These are phyloP conservation scores for Clausena lansium DNA, from an alignment of 345 rosid species.

Conservation along the genomic window DNA sequence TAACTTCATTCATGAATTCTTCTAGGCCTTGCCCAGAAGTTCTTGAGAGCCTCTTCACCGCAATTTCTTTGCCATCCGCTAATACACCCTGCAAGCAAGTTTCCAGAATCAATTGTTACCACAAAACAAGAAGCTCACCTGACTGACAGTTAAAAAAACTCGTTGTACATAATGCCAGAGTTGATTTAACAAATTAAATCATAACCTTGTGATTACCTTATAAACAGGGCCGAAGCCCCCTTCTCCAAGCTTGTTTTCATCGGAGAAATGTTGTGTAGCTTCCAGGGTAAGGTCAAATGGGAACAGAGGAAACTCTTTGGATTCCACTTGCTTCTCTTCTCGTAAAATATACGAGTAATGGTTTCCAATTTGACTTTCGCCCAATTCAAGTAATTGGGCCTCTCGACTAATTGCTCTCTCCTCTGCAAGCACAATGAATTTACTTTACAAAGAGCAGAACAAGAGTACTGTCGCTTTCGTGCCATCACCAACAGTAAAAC, in stretches of 20 bases:
- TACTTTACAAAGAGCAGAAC: not conserved
- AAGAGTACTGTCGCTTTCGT: not conserved
- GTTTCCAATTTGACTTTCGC: not conserved
- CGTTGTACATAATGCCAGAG: not conserved
- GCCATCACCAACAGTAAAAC: not conserved
- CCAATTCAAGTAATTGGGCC: conserved; percentile 19
- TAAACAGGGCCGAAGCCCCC: conserved; percentile 52
- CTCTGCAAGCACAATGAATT: not conserved
- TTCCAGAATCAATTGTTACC: not conserved
- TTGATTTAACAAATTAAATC: not conserved
- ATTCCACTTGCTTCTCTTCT: conserved; percentile 8
- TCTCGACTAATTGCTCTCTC: conserved; percentile 17
- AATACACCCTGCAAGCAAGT: not conserved
- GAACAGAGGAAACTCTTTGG: conserved; percentile 26
- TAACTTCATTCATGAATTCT: conserved; percentile 29
- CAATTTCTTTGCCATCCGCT: conserved; percentile 16
- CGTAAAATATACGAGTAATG: not conserved
- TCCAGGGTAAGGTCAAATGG: conserved; percentile 9
- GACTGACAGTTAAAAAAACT: not conserved
- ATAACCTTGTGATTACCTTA: conserved; percentile 24
- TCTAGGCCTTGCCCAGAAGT: conserved; percentile 24
- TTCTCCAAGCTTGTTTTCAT: conserved; percentile 42
- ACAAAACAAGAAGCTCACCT: not conserved
- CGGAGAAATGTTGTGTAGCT: conserved; percentile 31
- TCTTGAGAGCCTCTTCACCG: conserved; percentile 21